These are phyloP conservation scores for Trypanosoma lewisi DNA, from an alignment of 208 protist species.

Conservation along the genomic window DNA sequence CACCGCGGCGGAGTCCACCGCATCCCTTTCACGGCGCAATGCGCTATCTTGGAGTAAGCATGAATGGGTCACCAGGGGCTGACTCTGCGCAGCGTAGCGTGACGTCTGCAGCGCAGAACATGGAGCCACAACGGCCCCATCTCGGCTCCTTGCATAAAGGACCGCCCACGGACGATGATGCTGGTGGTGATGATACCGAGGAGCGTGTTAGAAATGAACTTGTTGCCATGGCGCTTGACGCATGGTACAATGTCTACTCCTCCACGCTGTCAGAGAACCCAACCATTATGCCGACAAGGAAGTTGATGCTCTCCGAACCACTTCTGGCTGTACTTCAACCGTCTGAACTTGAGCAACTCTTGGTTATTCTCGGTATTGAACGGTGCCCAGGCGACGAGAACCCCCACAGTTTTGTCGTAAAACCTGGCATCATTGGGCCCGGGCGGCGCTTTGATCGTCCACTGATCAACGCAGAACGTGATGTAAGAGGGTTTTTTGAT, in stretches of 20 bases:
- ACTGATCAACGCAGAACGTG: slow-evolving; percentile 64
- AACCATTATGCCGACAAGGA: slow-evolving; percentile 51
- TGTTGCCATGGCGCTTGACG: slow-evolving; percentile 73
- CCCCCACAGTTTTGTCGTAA: slow-evolving; percentile 32
- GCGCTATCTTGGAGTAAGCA: not conserved
- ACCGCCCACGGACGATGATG: not conserved
- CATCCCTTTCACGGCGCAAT: slow-evolving; percentile 58
- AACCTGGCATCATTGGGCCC: slow-evolving; percentile 39
- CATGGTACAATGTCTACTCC: slow-evolving; percentile 85
- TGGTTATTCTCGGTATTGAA: slow-evolving; percentile 53
- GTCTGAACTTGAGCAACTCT: slow-evolving; percentile 57
- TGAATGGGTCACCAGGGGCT: not conserved
- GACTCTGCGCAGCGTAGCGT: not conserved
- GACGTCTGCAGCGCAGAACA: not conserved
- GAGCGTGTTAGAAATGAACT: slow-evolving; percentile 62
- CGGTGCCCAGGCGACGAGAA: not conserved
- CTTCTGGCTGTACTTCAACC: slow-evolving; percentile 45
- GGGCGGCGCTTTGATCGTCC: slow-evolving; percentile 72
- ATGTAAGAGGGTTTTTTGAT: slow-evolving; percentile 69
- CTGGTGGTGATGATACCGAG: slow-evolving; percentile 6
- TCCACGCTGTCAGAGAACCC: slow-evolving; percentile 63
- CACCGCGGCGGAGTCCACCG: slow-evolving; percentile 22
- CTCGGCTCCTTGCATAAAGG: not conserved
- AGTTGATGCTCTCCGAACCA: slow-evolving; percentile 58
- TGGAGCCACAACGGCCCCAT: slow-evolving; percentile 9